Conservation (phyloP, 176 grass and related monocot genomes). For the Hsuehochloa calcarea region DNA sequence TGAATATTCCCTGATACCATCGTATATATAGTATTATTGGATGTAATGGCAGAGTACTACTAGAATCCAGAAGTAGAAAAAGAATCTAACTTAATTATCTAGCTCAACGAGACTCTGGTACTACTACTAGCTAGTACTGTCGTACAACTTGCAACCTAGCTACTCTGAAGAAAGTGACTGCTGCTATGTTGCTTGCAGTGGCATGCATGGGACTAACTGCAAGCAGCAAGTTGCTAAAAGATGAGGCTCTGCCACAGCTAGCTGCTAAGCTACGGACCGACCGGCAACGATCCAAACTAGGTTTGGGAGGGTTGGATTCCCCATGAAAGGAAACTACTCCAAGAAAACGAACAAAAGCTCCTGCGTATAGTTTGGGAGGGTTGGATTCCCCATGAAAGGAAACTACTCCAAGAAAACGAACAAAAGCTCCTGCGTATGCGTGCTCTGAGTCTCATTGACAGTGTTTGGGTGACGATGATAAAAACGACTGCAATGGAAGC, state of each 20-base stretch:
- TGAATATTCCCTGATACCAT: too few species aligned
- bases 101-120: neutral
- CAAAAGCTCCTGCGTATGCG: neutral
- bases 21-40: too few species aligned
- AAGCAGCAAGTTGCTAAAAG: slow-evolving; percentile 14
- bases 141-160: neutral
- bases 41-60: too few species aligned
- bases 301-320: neutral
- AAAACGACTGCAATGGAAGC: neutral
- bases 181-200: neutral
- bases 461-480: neutral
- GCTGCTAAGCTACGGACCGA: neutral
- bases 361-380: neutral
- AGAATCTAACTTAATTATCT: too few species aligned
- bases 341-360: slow-evolving; percentile 23
- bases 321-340: neutral
- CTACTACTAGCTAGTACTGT: neutral
- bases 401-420: slow-evolving; percentile 4
- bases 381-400: neutral
- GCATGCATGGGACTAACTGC: slow-evolving; percentile 32
- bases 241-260: slow-evolving; percentile 5
- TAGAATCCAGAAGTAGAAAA: too few species aligned
- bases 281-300: neutral
- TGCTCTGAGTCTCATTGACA: neutral
- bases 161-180: neutral